Evolutionary conservation across 139 green algal species (phyloP), one percentile per base, ranked within the genome.

Genomic region (Penium margaritaceum): DNA sequence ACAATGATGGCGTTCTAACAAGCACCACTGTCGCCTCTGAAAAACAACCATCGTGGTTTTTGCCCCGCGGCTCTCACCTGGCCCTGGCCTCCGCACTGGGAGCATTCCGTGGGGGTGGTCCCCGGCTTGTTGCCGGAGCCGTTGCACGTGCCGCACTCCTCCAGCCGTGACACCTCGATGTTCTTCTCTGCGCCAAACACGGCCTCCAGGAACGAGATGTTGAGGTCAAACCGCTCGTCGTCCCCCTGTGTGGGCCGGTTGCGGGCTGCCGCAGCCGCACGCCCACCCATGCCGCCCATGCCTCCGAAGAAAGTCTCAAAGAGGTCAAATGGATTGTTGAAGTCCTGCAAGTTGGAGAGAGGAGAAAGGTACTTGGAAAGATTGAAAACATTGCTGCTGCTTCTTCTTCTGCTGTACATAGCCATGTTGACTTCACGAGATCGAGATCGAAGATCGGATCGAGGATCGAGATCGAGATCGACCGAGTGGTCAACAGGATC

Each of bases 271-370:
- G 30, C 30, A 3, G 70, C 79, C 32, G 85, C 84, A 33, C 85
- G 87, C 3, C 77, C 69, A 33, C 84, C 83, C 15, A 81, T 76
- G 35, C 84, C 84, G 63, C 86, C 83, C 30, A 51, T 66, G 37
- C 84, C 87, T 27, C 93, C 90, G 70, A 99, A 99, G 83, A 99
- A 97, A 14, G 81, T 87, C 84, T 98, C 93, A 75, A 99, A 99
- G 27, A 99, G 80, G 77, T 98, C 93, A 71, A 98, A 97, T 19
- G 95, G 95, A 83, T 97, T 97, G 62, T 76, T 87, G 72, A 94
- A 96, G 61, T 90, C 87, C 75, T 80, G 63, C 46, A 53, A 29
- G 44, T 30, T 17, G 44, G 44, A 5, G 29, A 24, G 29, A n/a
- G 0, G 46, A 32, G 46, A n/a, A n/a, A n/a, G n/a, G n/a, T n/a